Base-by-base conservation (phyloP, 768 basidiomycete species). In the Tremella fuciformis region DNA sequence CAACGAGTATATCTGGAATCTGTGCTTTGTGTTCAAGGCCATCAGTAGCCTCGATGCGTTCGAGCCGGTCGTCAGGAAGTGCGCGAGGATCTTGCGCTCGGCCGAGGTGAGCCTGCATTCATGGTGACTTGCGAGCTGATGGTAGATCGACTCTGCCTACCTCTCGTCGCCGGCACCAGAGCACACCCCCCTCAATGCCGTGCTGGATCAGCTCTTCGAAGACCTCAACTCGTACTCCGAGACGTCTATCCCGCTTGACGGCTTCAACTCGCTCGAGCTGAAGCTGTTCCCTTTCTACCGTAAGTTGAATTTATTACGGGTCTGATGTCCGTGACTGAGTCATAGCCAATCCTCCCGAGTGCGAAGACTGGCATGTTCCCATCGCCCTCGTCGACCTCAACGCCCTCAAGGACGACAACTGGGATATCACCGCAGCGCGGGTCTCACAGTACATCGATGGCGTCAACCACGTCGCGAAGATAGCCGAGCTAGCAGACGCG, bases 201-300 rank as follows among this genome's bases (percentile, higher is more conserved):
- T 98, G 52, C 83, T 98, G 19, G 94, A 99, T 77, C 93, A 97
- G 70, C 81, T 99, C 1, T 98, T 92, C 66, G 93, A 97, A 70
- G 96, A 99, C 67, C 79, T 99, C 66, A 98, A 97, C 77, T 93
- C 91, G 8, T 98, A 94, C 78, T 91, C 91, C 0, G 94, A 97
- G 78, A 92, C 94, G 1, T 91, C 89, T 1, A 93, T 99, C 53
- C 82, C 84, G 1, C 69, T 98, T 63, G 89, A 96, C 76, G 83
- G 84, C 44, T 91, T 91, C 80, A 96, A 93, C 72, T 90, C 91
- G 1, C 88, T 98, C 55, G 93, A 98, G 72, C 78, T 99, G 64
- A 93, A 94, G 64, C 88, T 98, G 44, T 91, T 97, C 61, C 94
- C 96, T 0, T 94, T 92, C 78, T 93, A 93, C 66, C 91, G 74